Evolutionary conservation across 345 rosid species (phyloP).

Genomic region (Kernera saxatilis): DNA sequence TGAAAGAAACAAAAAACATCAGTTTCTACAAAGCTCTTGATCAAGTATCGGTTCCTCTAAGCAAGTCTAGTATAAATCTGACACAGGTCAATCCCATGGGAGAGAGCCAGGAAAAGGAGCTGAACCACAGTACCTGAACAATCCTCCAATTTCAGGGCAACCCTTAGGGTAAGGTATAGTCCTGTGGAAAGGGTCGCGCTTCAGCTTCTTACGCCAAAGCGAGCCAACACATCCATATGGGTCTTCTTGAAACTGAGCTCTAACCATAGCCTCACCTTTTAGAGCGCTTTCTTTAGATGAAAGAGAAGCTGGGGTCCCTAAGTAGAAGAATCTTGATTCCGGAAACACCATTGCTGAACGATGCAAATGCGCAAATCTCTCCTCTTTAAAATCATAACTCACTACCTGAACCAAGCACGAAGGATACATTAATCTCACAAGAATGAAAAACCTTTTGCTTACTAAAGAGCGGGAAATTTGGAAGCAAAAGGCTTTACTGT

Average conservation of each 20-base stretch:
- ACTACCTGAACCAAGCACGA: conserved; percentile 53
- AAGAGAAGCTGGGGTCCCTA: conserved; percentile 65
- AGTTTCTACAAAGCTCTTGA: not conserved
- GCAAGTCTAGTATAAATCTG: conserved; percentile 10
- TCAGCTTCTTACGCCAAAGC: conserved; percentile 71
- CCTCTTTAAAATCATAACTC: conserved; percentile 89
- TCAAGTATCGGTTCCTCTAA: not conserved
- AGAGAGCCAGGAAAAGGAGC: conserved; percentile 70
- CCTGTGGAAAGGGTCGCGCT: conserved; percentile 92
- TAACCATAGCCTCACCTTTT: conserved; percentile 79
- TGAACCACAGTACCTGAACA: conserved; percentile 77
- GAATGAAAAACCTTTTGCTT: not conserved
- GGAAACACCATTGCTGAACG: conserved; percentile 84
- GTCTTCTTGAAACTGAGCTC: conserved; percentile 75
- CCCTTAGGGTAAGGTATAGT: conserved; percentile 88
- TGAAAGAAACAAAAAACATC: not conserved
- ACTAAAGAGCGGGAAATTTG: not conserved
- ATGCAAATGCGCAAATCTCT: conserved; percentile 73
- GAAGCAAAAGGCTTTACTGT: conserved; percentile 52
- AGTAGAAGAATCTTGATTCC: conserved; percentile 60
- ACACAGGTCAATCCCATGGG: conserved; percentile 54
- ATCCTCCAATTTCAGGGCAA: conserved; percentile 75
- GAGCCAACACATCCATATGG: conserved; percentile 84
- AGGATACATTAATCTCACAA: not conserved
- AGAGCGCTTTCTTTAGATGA: conserved; percentile 65